Base-by-base conservation (phyloP, 352 stramenopile species). In the Phytophthora ramorum region DNA sequence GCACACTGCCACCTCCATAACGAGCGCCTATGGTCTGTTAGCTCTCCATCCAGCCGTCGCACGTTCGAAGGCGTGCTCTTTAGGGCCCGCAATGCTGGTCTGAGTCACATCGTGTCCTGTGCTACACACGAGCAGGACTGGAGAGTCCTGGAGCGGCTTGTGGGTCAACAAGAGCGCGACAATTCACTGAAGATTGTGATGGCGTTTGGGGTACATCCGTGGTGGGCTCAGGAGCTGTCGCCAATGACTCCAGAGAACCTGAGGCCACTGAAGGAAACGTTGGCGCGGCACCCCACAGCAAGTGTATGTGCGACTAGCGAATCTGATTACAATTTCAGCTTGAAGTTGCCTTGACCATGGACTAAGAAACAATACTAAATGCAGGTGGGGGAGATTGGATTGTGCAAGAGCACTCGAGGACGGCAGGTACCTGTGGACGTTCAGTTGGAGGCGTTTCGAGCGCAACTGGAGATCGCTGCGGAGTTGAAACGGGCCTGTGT, bases 1-100 rank as follows among this genome's bases (percentile, higher is more conserved):
- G 81, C 84, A 12, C 84, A 93, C 62, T 92, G 82, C 58, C 86
- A 95, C 58, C 48, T 95, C 41, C 86, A 95, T 28, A 84, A 95
- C 47, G 30, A 63, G 35, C 72, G 79, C 10, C 46, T 87, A 28
- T 35, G 32, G 44, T 58, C 64, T 38, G 12, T 8, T 19, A 53
- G n/a, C 26, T 71, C 63, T 58, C 9, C 9, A 51, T 40, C 58
- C 13, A 76, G 22, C 14, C n/a, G 43, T 62, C 56, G 35, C 13
- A 48, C 45, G 20, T 56, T 90, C 3, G 41, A 70, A 20, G 44
- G 24, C 2, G 73, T 93, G 17, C 43, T 91, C 10, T 54, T 22
- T 10, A 76, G 83, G 37, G 80, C 83, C 0, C 38, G 37, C 2
- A 61, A 58, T 16, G 57, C 54, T 22, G 66, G 79, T 53, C 48